Base-by-base conservation (phyloP, 345 rosid species). In the Anastatica hierochuntica region DNA sequence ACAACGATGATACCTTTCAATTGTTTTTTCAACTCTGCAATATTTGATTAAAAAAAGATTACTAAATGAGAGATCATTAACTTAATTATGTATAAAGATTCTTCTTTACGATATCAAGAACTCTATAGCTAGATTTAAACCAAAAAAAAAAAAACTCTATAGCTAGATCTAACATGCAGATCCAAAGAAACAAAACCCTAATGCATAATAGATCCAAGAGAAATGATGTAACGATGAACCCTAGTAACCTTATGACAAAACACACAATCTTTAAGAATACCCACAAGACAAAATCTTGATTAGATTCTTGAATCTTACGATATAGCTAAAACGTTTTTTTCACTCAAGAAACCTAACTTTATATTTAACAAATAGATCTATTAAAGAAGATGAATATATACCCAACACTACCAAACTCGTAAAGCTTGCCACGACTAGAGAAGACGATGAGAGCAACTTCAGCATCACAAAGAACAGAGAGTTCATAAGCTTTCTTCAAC, bases 401-500 rank as follows among this genome's bases (percentile, higher is more conserved):
- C 90, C 89, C 84, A 34, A 84, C 46, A 45, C 83, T 87, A 33
- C 84, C 78, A 45, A 86, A 87, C 67, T 87, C 95, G 45, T 75
- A 87, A 58, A 81, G 81, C 81, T 86, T 86, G 60, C 88, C 92
- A 14, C 95, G 84, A 46, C 82, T 83, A 21, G 95, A 86, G 86
- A 86, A 86, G 75, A 86, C 67, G 59, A 86, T 83, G 30, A 86
- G 11, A n/a, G n/a, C n/a, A n/a, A n/a, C n/a, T n/a, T n/a, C n/a
- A n/a, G n/a, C n/a, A n/a, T n/a, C n/a, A n/a, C 95, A 85, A 0
- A 85, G 89, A 38, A 85, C 83, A 53, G 95, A 85, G 48, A 85
- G 95, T 51, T 85, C 95, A 38, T 78, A 82, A 53, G 90, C 95
- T 79, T 85, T 85, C 76, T 85, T 85, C 42, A 85, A 51, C 55